A percentile compares a stretch with the other conserved stretches of the same genome.
phyloP scores from a whole-genome alignment of 805 yeast genomes.

The Candida succiphila region DNA sequence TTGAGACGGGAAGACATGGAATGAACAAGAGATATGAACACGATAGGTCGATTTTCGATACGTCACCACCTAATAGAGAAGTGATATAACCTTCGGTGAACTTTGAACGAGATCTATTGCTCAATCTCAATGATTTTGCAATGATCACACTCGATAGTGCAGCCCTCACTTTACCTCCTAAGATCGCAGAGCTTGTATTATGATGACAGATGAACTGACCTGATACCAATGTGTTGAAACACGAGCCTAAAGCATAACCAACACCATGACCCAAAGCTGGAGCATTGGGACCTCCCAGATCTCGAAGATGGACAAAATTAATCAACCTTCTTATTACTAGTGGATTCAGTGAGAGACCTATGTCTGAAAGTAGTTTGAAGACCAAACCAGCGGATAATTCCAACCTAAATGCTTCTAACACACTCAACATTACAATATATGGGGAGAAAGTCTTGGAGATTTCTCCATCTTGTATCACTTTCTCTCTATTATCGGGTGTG shows the following conservation, averaged over 20 bases:
- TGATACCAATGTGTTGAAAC: slow-evolving; percentile 38
- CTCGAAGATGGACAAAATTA: slow-evolving; percentile 46
- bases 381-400: slow-evolving; percentile 31
- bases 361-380: slow-evolving; percentile 35
- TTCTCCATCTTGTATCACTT: slow-evolving; percentile 8
- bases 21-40: slow-evolving; percentile 58
- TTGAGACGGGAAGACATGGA: slow-evolving; percentile 52
- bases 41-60: slow-evolving; percentile 72
- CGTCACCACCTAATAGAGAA: slow-evolving; percentile 71
- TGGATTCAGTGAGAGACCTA: slow-evolving; percentile 49
- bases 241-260: slow-evolving; percentile 68
- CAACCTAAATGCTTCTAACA: slow-evolving; percentile 34
- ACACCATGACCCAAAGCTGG: slow-evolving; percentile 47
- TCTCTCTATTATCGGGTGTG: slow-evolving; percentile 26
- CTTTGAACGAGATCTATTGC: slow-evolving; percentile 44
- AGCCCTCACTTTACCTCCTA: slow-evolving; percentile 66
- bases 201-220: slow-evolving; percentile 49
- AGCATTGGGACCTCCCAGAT: slow-evolving; percentile 31
- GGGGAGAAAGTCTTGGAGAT: slow-evolving; percentile 21
- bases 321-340: slow-evolving; percentile 57
- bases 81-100: slow-evolving; percentile 67
- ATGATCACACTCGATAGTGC: slow-evolving; percentile 61
- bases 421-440: slow-evolving; percentile 34
- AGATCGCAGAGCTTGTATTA: slow-evolving; percentile 48
- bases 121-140: slow-evolving; percentile 55